These are phyloP conservation scores for Aspergillus baeticus DNA, from an alignment of 495 filamentous ascomycete genomes.

Conservation along the genomic window DNA sequence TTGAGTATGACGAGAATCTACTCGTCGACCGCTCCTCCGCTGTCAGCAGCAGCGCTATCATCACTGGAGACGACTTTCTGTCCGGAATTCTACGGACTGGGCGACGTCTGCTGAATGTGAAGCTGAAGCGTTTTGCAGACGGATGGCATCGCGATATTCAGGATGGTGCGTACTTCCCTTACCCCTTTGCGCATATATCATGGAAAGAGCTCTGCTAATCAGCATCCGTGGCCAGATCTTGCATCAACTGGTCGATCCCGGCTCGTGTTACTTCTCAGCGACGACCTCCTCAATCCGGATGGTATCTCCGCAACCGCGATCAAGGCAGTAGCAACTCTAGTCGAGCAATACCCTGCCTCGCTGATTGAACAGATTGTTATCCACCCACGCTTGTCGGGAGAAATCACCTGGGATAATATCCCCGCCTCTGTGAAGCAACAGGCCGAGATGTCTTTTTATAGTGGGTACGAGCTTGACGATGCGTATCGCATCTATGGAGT, in stretches of 20 bases:
- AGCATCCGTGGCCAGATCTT: conserved; percentile 31
- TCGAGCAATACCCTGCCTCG: conserved; percentile 36
- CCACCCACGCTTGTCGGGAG: conserved; percentile 47
- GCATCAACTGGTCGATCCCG: conserved; percentile 42
- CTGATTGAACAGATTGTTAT: conserved; percentile 59
- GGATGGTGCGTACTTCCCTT: conserved; percentile 32
- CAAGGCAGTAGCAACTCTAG: conserved; percentile 33
- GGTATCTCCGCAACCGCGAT: conserved; percentile 29
- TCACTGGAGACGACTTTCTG: conserved; percentile 38
- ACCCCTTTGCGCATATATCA: background rate
- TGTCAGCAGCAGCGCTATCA: conserved; percentile 19
- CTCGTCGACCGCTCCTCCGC: conserved; percentile 23
- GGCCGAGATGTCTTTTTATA: conserved; percentile 55
- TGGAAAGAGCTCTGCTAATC: conserved; percentile 29
- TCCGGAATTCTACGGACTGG: conserved; percentile 37
- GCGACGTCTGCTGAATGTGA: conserved; percentile 32
- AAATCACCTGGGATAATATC: conserved; percentile 51
- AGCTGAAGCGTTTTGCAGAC: conserved; percentile 41
- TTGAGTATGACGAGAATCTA: conserved; percentile 40
- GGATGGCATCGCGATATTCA: conserved; percentile 41
- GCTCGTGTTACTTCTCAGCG: conserved; percentile 37
- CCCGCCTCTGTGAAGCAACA: conserved; percentile 44
- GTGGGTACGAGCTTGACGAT: conserved; percentile 57
- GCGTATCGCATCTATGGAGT: conserved; percentile 61
- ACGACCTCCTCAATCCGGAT: conserved; percentile 25